Conservation (phyloP, 2,329 filamentous ascomycete genomes). For the Neofusicoccum parvum region DNA sequence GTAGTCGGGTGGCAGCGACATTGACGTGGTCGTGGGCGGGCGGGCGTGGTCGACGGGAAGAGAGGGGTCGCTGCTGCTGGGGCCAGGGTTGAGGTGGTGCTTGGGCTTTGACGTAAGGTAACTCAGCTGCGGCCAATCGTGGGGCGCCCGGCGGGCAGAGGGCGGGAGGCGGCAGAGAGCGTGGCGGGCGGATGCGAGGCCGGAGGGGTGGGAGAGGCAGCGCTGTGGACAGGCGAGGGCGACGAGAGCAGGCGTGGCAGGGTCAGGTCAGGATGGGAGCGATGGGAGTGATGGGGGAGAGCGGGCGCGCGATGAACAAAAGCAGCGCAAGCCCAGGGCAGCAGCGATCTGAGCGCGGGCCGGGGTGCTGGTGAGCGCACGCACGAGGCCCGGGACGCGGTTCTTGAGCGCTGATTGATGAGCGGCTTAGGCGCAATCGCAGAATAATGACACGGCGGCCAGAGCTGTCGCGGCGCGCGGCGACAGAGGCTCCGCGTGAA, state of each 20-base stretch:
- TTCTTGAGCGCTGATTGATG: slow-evolving; percentile 11
- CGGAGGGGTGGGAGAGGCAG: neutral
- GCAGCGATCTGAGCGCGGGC: slow-evolving; percentile 18
- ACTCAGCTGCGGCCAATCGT: slow-evolving; percentile 17
- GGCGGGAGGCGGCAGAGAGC: neutral
- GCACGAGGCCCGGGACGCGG: slow-evolving; percentile 15
- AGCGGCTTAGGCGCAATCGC: slow-evolving; percentile 14
- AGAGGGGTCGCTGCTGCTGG: slow-evolving; percentile 22
- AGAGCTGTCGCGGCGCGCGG: slow-evolving; percentile 16
- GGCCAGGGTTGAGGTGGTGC: slow-evolving; percentile 21
- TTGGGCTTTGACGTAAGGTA: slow-evolving; percentile 21
- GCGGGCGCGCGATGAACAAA: slow-evolving; percentile 20
- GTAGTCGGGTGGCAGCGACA: slow-evolving; percentile 46
- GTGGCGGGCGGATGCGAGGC: neutral
- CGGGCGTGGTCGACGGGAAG: slow-evolving; percentile 9
- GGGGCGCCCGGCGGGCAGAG: slow-evolving; percentile 16
- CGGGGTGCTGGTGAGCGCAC: slow-evolving; percentile 17
- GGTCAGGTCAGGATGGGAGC: slow-evolving; percentile 17
- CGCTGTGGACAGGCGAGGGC: neutral
- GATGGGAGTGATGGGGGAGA: slow-evolving; percentile 17
- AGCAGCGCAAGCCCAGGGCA: slow-evolving; percentile 21
- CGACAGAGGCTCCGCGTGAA: slow-evolving; percentile 4
- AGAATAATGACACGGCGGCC: slow-evolving; percentile 14
- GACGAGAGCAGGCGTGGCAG: slow-evolving; percentile 1
- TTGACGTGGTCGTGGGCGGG: slow-evolving; percentile 24